phyloP scores from a whole-genome alignment of 2,329 filamentous ascomycete genomes.

The Metarhizium humberi region DNA sequence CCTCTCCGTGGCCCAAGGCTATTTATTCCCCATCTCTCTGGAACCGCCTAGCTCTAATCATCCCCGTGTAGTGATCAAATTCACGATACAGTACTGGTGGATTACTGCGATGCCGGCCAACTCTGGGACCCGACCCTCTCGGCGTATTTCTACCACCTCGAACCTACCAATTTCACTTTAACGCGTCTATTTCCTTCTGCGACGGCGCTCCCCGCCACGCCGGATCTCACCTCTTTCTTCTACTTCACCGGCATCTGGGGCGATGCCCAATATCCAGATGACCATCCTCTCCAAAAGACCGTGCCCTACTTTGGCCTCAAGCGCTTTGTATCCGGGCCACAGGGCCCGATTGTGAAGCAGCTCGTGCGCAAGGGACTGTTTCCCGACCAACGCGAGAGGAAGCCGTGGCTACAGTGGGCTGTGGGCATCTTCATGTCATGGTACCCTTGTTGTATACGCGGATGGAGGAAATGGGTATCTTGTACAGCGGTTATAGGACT shows the following conservation, averaged over 20 bases:
- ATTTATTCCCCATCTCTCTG: neutral
- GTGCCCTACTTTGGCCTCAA: conserved; percentile 18
- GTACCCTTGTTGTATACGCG: conserved; percentile 20
- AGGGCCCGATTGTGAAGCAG: conserved; percentile 17
- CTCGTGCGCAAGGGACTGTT: conserved; percentile 18
- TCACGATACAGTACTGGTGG: conserved; percentile 18
- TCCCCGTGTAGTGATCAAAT: conserved; percentile 13
- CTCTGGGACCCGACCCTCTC: conserved; percentile 21
- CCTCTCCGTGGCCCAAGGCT: neutral
- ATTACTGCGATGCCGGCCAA: conserved; percentile 19
- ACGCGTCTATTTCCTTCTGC: conserved; percentile 6
- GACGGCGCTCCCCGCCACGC: neutral
- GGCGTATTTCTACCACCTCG: conserved; percentile 19
- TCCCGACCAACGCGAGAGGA: conserved; percentile 12
- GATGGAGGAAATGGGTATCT: conserved; percentile 18
- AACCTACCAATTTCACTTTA: conserved; percentile 11
- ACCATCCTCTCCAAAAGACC: conserved; percentile 16
- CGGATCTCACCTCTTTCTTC: conserved; percentile 18
- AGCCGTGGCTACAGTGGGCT: conserved; percentile 15
- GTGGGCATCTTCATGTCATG: conserved; percentile 15
- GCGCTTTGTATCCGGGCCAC: conserved; percentile 17
- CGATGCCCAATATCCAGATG: conserved; percentile 15
- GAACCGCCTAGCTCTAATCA: neutral
- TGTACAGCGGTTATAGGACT: conserved; percentile 1
- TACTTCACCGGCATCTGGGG: conserved; percentile 22